Evolutionary conservation across 805 yeast genomes (phyloP).

Genomic region (Millerozyma miso): DNA sequence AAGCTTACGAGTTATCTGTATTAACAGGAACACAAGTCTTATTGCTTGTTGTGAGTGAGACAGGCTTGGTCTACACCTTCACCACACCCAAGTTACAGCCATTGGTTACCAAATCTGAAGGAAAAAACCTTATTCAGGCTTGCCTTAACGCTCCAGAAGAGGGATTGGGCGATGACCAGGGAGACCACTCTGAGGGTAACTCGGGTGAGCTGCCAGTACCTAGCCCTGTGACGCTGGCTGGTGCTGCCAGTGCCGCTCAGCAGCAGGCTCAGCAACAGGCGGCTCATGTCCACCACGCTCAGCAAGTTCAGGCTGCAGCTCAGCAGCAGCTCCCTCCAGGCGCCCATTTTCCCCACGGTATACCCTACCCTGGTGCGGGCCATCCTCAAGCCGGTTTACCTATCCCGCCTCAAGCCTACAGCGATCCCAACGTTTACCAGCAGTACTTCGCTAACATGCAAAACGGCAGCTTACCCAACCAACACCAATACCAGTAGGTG

Average conservation of each 20-base stretch:
- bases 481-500: constrained; percentile 52
- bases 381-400: constrained; percentile 38
- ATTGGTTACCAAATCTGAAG: constrained; percentile 93
- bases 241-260: constrained; percentile 14
- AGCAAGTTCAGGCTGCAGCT: constrained; percentile 24
- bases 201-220: constrained; percentile 39
- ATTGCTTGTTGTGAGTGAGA: constrained; percentile 90
- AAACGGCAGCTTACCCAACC: constrained; percentile 44
- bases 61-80: constrained; percentile 97
- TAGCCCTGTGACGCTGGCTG: constrained; percentile 29
- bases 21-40: constrained; percentile 97
- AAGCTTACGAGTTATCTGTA: constrained; percentile 96
- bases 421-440: constrained; percentile 57
- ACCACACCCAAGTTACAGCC: constrained; percentile 99
- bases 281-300: constrained; percentile 18
- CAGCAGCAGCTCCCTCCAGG: constrained; percentile 37
- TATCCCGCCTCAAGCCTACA: constrained; percentile 44
- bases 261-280: constrained; percentile 23
- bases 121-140: constrained; percentile 93
- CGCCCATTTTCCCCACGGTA: constrained; percentile 40
- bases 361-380: constrained; percentile 41
- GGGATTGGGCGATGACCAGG: constrained; percentile 61
- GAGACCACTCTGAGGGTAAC: constrained; percentile 47
- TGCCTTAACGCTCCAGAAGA: constrained; percentile 97
- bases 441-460: constrained; percentile 58